Conservation (phyloP, 768 basidiomycete genomes). For the Boletus reticuloceps region DNA sequence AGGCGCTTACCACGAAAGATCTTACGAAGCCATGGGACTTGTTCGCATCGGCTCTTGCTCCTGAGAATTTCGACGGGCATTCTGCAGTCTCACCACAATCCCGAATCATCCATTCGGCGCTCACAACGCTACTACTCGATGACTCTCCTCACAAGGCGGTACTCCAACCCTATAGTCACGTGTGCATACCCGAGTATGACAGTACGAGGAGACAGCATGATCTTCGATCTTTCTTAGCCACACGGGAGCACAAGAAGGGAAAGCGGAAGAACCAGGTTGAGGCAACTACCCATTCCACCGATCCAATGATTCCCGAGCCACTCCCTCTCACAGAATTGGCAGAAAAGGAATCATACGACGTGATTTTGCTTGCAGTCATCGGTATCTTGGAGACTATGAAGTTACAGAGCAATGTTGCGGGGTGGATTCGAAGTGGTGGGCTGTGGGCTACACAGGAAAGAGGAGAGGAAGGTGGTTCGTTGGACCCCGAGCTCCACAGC, state of each 20-base stretch:
- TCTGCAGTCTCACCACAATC: conserved; percentile 3
- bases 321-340: background rate
- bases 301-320: background rate
- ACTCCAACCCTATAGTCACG: conserved; percentile 79
- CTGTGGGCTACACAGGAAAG: conserved; percentile 28
- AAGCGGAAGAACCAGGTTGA: conserved; percentile 1
- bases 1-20: conserved; percentile 64
- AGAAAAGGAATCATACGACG: conserved; percentile 39
- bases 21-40: conserved; percentile 65
- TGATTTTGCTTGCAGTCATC: conserved; percentile 57
- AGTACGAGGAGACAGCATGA: conserved; percentile 40
- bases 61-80: background rate
- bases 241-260: conserved; percentile 8
- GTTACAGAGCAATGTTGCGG: conserved; percentile 59
- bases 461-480: background rate
- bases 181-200: conserved; percentile 72
- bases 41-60: conserved; percentile 22
- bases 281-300: background rate
- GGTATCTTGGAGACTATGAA: conserved; percentile 64
- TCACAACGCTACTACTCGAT: conserved; percentile 50
- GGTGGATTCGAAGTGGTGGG: conserved; percentile 63
- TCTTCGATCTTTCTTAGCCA: conserved; percentile 26
- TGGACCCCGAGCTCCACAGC: background rate
- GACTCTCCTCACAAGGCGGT: conserved; percentile 54
- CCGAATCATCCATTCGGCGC: conserved; percentile 36